Base-by-base conservation (phyloP, 2,329 filamentous ascomycete genomes). In the Xylaria sp. region DNA sequence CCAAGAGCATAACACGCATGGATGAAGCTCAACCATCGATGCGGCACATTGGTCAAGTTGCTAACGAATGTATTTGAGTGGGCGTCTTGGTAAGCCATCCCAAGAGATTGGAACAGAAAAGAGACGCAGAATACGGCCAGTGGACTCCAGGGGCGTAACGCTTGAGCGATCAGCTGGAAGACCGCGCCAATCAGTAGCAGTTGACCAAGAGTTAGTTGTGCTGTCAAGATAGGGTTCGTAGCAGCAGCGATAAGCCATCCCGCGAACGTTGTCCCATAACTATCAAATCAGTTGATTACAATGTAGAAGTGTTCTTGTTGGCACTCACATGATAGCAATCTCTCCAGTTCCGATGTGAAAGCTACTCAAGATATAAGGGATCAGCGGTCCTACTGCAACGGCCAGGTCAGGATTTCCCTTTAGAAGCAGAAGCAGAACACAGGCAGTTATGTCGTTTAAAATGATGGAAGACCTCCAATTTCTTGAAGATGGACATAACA, bases 71-170 rank as follows among this genome's bases (percentile, higher is more conserved):
- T 87, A 65, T 92, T 91, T 0, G 85, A 84, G 24, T 90, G 87
- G 0, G 88, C 85, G 70, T 92, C 89, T 67, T 91, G 87, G 64
- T 86, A 90, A 0, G 86, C 89, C 75, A 90, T 88, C 0, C 89
- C 89, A 0, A 89, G 73, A 9, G 85, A 85, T 0, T 85, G 84
- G 7, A 90, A 69, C 76, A 86, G 86, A 74, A 90, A 91, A 0
- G 86, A 87, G 2, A 85, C 74, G 0, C 83, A 84, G 65, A 87
- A 91, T 0, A 90, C 78, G 0, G 82, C 80, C 57, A 90, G 89
- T 0, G 88, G 84, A 1, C 79, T 79, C 86, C 87, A 90, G 5
- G 82, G 80, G 0, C 89, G 83, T 1, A 91, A 78, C 0, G 82
- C 79, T 45, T 90, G 86, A 0, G 86, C 83, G 0, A 84, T 17